These are phyloP conservation scores for Cucurbita maxima DNA, from an alignment of 306 rosid genomes.

Conservation along the genomic window DNA sequence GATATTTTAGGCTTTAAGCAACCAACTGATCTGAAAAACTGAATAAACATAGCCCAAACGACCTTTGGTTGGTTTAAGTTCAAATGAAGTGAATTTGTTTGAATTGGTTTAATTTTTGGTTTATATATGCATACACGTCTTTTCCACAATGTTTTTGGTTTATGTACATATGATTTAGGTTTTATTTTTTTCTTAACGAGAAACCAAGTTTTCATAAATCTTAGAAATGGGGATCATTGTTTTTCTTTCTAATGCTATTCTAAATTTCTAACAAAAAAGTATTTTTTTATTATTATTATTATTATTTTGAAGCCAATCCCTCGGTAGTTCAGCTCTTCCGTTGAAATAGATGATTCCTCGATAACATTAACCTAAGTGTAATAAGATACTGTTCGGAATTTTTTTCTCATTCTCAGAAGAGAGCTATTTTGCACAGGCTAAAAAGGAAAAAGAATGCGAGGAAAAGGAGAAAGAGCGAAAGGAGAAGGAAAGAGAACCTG, in stretches of 20 bases:
- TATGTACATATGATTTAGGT: not conserved
- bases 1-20: not conserved
- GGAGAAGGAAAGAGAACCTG: constrained; percentile 82
- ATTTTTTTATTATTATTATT: not conserved
- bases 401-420: not conserved
- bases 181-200: not conserved
- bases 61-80: not conserved
- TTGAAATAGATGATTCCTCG: not conserved
- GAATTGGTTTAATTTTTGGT: not conserved
- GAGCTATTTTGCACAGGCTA: constrained; percentile 40
- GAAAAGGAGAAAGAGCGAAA: constrained; percentile 49
- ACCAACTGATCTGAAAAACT: not conserved
- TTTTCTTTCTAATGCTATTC: not conserved
- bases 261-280: not conserved
- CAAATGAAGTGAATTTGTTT: not conserved
- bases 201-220: not conserved
- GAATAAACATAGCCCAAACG: not conserved
- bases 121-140: not conserved
- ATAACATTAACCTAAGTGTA: not conserved
- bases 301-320: not conserved
- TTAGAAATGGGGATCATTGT: not conserved
- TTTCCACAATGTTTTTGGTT: not conserved
- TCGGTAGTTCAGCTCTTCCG: not conserved
- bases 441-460: constrained; percentile 72
- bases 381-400: not conserved